A percentile compares a stretch with the other conserved stretches of the same genome.
phyloP scores from a whole-genome alignment of 306 rosid species.

The Neltuma alba region DNA sequence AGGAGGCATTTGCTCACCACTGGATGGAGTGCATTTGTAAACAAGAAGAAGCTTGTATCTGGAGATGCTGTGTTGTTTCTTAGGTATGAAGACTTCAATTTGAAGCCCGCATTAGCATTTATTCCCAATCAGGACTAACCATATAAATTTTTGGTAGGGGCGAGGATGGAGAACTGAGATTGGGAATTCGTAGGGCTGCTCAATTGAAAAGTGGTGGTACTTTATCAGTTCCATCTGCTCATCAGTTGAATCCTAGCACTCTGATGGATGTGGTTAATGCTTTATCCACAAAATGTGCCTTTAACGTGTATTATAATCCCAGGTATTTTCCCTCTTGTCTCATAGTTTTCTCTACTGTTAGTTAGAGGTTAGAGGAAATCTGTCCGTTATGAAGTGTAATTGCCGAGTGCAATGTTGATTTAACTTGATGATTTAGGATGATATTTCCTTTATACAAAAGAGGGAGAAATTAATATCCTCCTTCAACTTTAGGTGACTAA shows the following conservation, averaged over 20 bases:
- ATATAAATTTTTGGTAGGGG: constrained; percentile 54
- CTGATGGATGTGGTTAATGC: constrained; percentile 72
- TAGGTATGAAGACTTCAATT: constrained; percentile 51
- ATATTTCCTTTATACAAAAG: neutral
- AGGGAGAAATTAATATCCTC: neutral
- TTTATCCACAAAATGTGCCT: constrained; percentile 58
- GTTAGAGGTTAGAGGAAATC: neutral
- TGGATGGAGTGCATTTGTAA: constrained; percentile 99
- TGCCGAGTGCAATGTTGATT: constrained; percentile 11
- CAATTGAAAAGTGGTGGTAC: constrained; percentile 68
- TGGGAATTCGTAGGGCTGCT: constrained; percentile 89
- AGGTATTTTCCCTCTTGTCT: constrained; percentile 51
- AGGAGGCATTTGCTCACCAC: constrained; percentile 99
- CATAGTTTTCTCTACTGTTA: constrained; percentile 34
- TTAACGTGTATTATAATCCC: constrained; percentile 80
- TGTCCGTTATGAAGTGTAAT: neutral
- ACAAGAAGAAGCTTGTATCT: constrained; percentile 96
- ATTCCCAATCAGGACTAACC: neutral
- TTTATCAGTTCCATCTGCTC: constrained; percentile 54
- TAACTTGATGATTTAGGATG: neutral
- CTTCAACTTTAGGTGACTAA: neutral
- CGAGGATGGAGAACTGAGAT: constrained; percentile 83
- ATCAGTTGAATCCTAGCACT: constrained; percentile 57
- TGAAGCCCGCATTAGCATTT: constrained; percentile 57
- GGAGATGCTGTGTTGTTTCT: constrained; percentile 99